Evolutionary conservation across 176 grass and related monocot species (phyloP).

Genomic region (Saccharum spontaneum): DNA sequence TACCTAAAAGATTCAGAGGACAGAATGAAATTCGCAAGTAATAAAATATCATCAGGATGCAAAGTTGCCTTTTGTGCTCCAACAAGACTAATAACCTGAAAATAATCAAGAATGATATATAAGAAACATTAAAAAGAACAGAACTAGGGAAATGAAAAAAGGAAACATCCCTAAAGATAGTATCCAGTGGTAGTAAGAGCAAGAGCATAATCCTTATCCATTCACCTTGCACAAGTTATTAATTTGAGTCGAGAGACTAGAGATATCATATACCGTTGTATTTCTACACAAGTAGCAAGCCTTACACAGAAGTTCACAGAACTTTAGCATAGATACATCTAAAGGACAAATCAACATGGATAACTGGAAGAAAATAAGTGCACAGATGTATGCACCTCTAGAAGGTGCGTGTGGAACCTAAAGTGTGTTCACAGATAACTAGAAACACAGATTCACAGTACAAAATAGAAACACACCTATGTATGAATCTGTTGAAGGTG

Average conservation of each 20-base stretch:
- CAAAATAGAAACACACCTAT: not conserved
- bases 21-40: constrained; percentile 92
- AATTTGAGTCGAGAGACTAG: not conserved
- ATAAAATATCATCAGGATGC: constrained; percentile 91
- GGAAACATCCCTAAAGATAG: not conserved
- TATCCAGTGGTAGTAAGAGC: constrained; percentile 5
- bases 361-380: not conserved
- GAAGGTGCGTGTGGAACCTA: not conserved
- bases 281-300: not conserved
- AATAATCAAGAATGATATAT: constrained; percentile 4
- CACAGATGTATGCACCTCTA: constrained; percentile 1
- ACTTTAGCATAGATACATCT: constrained; percentile 21
- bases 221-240: not conserved
- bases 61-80: constrained; percentile 95
- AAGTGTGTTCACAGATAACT: constrained; percentile 4
- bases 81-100: constrained; percentile 95
- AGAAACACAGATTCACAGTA: not conserved
- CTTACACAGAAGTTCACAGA: not conserved
- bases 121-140: not conserved
- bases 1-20: constrained; percentile 98
- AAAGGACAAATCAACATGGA: constrained; percentile 13
- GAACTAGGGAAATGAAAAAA: not conserved
- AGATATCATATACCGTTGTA: not conserved
- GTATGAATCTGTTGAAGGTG: constrained; percentile 18
- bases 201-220: not conserved